Conservation (phyloP, 352 stramenopile species). For the Phytophthora rubi region DNA sequence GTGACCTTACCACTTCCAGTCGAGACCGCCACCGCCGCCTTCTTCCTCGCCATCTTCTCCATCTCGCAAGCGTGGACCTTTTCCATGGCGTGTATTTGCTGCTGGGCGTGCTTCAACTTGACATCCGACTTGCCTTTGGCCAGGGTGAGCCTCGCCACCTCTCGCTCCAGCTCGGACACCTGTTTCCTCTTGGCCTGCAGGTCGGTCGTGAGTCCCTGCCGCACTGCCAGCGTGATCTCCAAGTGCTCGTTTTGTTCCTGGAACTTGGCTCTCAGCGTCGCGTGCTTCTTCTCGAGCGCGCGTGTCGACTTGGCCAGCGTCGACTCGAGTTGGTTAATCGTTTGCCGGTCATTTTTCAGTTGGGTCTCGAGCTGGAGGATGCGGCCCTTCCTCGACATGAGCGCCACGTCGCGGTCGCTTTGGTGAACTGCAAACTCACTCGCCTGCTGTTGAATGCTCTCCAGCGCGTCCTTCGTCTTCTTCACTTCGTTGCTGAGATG, state of each 20-base stretch:
- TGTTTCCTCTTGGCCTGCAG: conserved; percentile 60
- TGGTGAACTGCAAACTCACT: conserved; percentile 56
- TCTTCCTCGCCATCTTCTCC: conserved; percentile 32
- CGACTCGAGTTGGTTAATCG: conserved; percentile 49
- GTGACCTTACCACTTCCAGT: conserved; percentile 4
- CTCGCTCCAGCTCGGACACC: conserved; percentile 44
- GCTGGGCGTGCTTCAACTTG: conserved; percentile 46
- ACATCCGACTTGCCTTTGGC: conserved; percentile 33
- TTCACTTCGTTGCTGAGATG: conserved; percentile 34
- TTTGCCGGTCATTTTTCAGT: conserved; percentile 59
- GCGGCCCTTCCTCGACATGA: conserved; percentile 55
- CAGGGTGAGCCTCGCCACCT: conserved; percentile 24
- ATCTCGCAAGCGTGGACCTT: conserved; percentile 54
- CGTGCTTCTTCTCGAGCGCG: conserved; percentile 42
- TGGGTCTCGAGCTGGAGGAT: conserved; percentile 66
- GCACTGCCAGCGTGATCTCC: conserved; percentile 65
- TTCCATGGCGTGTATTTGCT: conserved; percentile 67
- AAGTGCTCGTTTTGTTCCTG: conserved; percentile 65
- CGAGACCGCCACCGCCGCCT: not conserved
- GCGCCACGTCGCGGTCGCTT: conserved; percentile 49
- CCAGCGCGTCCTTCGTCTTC: conserved; percentile 40
- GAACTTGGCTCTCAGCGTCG: conserved; percentile 41
- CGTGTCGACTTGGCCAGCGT: conserved; percentile 48
- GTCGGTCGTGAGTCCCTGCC: conserved; percentile 60
- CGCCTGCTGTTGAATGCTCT: conserved; percentile 44